Conservation (phyloP, 345 rosid genomes). For the Lepidium sativum region DNA sequence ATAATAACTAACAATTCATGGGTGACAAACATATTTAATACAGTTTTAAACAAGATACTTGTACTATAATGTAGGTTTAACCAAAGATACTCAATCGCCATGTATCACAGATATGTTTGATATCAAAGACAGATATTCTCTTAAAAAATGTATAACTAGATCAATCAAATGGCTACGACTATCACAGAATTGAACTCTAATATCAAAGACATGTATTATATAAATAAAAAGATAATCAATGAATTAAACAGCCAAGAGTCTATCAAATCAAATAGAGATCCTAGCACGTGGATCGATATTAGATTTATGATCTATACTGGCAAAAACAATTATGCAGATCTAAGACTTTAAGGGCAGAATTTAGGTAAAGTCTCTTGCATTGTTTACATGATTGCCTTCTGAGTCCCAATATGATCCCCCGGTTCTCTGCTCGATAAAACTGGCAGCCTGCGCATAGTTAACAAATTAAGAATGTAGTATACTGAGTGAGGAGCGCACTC, state of each 20-base stretch:
- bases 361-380: conserved; percentile 33
- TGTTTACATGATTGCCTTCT: conserved; percentile 66
- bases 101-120: not conserved
- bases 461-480: conserved; percentile 70
- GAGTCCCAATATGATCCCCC: conserved; percentile 73
- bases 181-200: not conserved
- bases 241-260: not conserved
- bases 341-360: not conserved
- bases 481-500: conserved; percentile 92
- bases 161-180: not conserved
- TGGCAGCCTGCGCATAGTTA: conserved; percentile 75
- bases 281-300: not conserved
- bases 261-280: conserved; percentile 1
- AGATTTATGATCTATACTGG: not conserved
- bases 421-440: conserved; percentile 74
- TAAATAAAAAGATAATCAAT: not conserved
- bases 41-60: not conserved
- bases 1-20: not conserved
- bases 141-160: not conserved
- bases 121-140: not conserved
- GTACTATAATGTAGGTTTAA: not conserved
- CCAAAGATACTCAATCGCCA: not conserved
- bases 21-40: not conserved
- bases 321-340: not conserved
- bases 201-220: not conserved